Evolutionary conservation across 2,329 filamentous ascomycete genomes (phyloP).

Genomic region (Curvularia verruculosa): DNA sequence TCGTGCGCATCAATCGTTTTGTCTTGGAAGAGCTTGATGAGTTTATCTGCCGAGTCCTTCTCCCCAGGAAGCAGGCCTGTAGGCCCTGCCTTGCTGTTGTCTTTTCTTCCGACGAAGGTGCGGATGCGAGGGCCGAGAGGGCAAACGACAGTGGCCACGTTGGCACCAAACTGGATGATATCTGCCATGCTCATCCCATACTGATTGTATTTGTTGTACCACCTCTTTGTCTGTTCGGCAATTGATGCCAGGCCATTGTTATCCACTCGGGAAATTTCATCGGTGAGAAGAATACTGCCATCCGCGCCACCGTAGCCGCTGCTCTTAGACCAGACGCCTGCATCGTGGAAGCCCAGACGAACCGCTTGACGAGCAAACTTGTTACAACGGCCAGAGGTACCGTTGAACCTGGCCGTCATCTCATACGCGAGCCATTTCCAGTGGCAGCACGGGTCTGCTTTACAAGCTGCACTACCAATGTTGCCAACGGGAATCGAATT

Average conservation of each 20-base stretch:
- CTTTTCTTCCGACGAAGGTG: slow-evolving; percentile 48
- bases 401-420: slow-evolving; percentile 44
- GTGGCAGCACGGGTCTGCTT: slow-evolving; percentile 43
- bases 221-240: slow-evolving; percentile 38
- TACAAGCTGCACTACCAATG: slow-evolving; percentile 43
- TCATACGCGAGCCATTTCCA: slow-evolving; percentile 47
- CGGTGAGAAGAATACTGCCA: slow-evolving; percentile 41
- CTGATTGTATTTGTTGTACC: slow-evolving; percentile 42
- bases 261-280: slow-evolving; percentile 36
- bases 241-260: slow-evolving; percentile 40
- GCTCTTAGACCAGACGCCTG: slow-evolving; percentile 40
- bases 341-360: slow-evolving; percentile 45
- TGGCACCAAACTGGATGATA: slow-evolving; percentile 49
- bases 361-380: slow-evolving; percentile 43
- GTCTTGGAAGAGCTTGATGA: slow-evolving; percentile 46
- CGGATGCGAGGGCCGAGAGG: slow-evolving; percentile 49
- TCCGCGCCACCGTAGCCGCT: slow-evolving; percentile 41
- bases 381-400: slow-evolving; percentile 42
- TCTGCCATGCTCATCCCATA: slow-evolving; percentile 49
- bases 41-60: slow-evolving; percentile 40
- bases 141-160: slow-evolving; percentile 48
- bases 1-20: slow-evolving; percentile 50
- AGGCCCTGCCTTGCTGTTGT: slow-evolving; percentile 42
- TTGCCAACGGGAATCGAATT: slow-evolving; percentile 33
- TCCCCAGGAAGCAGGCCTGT: slow-evolving; percentile 45